A percentile compares a stretch with the other conserved stretches of the same genome.
Evolutionary conservation across 371 early-diverging fungal genomes (phyloP).

Genomic region (Capniomyces stellatus): DNA sequence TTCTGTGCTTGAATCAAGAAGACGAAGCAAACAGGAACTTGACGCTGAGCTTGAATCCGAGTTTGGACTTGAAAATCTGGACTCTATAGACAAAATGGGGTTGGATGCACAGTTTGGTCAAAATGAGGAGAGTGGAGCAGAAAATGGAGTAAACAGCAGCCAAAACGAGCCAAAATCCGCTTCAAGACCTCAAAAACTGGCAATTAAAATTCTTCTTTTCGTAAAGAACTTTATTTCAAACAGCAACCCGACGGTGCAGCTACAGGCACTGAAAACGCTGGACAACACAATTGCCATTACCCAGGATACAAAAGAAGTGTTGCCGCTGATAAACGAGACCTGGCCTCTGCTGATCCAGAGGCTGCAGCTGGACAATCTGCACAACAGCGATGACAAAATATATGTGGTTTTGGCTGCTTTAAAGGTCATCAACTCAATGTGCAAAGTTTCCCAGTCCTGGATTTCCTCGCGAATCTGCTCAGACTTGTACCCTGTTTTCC

Average conservation of each 20-base stretch:
- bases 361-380: background rate
- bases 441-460: background rate
- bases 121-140: background rate
- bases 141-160: background rate
- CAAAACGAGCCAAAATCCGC: no score
- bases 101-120: background rate
- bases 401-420: background rate
- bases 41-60: no score
- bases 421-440: background rate
- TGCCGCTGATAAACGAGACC: constrained; percentile 1
- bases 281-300: background rate
- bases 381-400: background rate
- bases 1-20: no score
- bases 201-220: background rate
- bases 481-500: background rate
- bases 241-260: background rate
- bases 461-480: background rate
- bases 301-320: background rate
- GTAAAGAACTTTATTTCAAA: constrained; percentile 1
- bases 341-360: background rate
- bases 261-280: background rate
- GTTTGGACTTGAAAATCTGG: no score
- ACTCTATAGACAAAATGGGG: no score
- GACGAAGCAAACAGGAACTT: no score
- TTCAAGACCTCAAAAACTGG: background rate